These are phyloP conservation scores for Suillus hirtellus DNA, from an alignment of 768 basidiomycete genomes.

Conservation along the genomic window DNA sequence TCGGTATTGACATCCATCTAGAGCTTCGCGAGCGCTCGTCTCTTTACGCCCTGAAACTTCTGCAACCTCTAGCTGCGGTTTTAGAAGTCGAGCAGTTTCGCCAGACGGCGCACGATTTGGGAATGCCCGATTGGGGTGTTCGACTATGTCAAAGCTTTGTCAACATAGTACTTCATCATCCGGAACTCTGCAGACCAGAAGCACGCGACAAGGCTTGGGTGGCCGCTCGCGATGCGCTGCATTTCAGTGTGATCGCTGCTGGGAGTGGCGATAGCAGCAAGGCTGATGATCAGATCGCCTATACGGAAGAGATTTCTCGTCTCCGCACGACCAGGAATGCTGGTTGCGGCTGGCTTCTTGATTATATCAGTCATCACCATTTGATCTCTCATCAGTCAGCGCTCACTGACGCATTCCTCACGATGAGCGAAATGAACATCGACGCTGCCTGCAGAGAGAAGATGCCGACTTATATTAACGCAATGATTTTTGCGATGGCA, in stretches of 20 bases:
- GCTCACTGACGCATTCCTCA: slow-evolving; percentile 13
- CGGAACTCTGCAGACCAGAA: slow-evolving; percentile 6
- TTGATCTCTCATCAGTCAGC: slow-evolving; percentile 6
- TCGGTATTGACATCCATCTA: neutral
- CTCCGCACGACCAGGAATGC: neutral
- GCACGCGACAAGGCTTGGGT: slow-evolving; percentile 3
- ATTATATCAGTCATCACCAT: slow-evolving; percentile 12
- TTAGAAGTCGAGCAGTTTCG: slow-evolving; percentile 12
- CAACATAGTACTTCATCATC: slow-evolving; percentile 3
- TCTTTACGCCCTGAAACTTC: slow-evolving; percentile 11
- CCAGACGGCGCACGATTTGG: slow-evolving; percentile 2
- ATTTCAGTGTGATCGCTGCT: slow-evolving; percentile 9
- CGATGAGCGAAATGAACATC: slow-evolving; percentile 11
- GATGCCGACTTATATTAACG: slow-evolving; percentile 2
- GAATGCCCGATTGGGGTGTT: slow-evolving; percentile 10
- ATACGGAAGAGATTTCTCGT: slow-evolving; percentile 3
- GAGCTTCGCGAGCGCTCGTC: slow-evolving; percentile 7
- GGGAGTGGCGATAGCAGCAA: slow-evolving; percentile 1
- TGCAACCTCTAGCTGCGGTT: slow-evolving; percentile 5
- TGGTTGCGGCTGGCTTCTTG: slow-evolving; percentile 12
- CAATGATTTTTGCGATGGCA: slow-evolving; percentile 11
- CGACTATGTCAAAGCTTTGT: slow-evolving; percentile 8
- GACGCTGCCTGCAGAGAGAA: slow-evolving; percentile 1
- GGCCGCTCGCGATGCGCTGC: slow-evolving; percentile 10
- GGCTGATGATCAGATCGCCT: neutral